Conservation (phyloP, 257 asterid genomes). For the Solanum rostratum region DNA sequence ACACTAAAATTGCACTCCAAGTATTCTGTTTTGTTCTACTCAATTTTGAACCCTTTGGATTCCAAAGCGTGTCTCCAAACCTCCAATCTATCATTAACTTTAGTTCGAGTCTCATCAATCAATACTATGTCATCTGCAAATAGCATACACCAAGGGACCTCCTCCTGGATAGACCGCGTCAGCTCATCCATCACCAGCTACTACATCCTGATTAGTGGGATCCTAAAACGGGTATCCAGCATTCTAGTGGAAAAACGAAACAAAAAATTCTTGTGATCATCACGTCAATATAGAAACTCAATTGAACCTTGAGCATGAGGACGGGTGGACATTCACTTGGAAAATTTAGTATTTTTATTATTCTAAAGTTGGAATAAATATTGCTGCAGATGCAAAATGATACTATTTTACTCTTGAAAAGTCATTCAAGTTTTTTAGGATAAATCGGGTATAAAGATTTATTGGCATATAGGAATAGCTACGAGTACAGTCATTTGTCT, state of each 20-base stretch:
- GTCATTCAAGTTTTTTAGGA: not conserved
- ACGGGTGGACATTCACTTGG: not conserved
- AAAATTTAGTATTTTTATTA: not conserved
- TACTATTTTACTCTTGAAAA: not conserved
- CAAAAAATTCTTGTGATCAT: not conserved
- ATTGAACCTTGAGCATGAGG: not conserved
- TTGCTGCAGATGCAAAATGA: not conserved
- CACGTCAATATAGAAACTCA: not conserved
- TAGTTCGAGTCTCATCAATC: too few relatives aligned
- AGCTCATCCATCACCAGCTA: too few relatives aligned
- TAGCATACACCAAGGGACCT: too few relatives aligned
- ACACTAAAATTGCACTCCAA: too few relatives aligned
- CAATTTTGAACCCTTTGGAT: too few relatives aligned
- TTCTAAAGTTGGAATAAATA: not conserved
- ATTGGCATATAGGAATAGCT: not conserved
- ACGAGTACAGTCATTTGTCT: not conserved
- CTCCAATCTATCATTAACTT: too few relatives aligned
- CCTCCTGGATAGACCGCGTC: too few relatives aligned
- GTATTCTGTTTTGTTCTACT: too few relatives aligned
- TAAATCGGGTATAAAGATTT: not conserved
- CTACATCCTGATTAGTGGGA: not conserved
- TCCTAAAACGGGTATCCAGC: not conserved
- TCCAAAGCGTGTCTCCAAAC: too few relatives aligned
- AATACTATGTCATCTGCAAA: too few relatives aligned
- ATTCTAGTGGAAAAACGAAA: not conserved